Percentiles rank a stretch among this genome's conserved stretches.
These are phyloP conservation scores for Oxalis stricta DNA, from an alignment of 441 rosid genomes.

Conservation along the genomic window DNA sequence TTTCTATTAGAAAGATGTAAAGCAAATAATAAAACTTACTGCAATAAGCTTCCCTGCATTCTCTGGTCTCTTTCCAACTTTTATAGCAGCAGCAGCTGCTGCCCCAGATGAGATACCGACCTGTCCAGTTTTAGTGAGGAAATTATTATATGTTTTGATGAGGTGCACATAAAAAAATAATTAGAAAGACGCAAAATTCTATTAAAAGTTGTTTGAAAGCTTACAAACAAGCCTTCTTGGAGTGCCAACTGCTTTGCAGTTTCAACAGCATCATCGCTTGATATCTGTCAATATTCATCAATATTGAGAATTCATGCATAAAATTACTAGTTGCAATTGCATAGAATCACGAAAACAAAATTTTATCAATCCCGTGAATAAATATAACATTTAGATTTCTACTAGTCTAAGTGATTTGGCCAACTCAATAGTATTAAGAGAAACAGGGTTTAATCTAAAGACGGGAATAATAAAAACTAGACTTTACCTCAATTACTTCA, in stretches of 20 bases:
- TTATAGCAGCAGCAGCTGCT: conserved; percentile 79
- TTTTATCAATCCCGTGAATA: too few species aligned
- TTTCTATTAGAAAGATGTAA: not conserved
- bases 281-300: conserved; percentile 35
- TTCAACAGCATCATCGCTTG: conserved; percentile 91
- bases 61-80: conserved; percentile 74
- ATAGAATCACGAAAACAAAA: too few species aligned
- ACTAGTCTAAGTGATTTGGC: too few species aligned
- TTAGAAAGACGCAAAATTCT: too few species aligned
- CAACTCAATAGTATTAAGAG: too few species aligned
- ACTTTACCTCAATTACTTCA: conserved; percentile 71
- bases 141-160: not conserved
- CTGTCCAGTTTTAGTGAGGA: too few species aligned
- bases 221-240: conserved; percentile 92
- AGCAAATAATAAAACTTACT: conserved; percentile 27
- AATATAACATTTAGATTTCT: too few species aligned
- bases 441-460: not conserved
- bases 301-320: not conserved
- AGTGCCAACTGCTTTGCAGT: conserved; percentile 89
- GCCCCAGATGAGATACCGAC: conserved; percentile 98
- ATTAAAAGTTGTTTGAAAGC: too few species aligned
- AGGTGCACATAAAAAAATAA: conserved; percentile 2
- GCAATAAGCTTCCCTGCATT: conserved; percentile 80
- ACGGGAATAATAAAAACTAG: conserved; percentile 2
- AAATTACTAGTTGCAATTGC: not conserved